Evolutionary conservation across 176 grass and related monocot species (phyloP).

Genomic region (Secale cereale): DNA sequence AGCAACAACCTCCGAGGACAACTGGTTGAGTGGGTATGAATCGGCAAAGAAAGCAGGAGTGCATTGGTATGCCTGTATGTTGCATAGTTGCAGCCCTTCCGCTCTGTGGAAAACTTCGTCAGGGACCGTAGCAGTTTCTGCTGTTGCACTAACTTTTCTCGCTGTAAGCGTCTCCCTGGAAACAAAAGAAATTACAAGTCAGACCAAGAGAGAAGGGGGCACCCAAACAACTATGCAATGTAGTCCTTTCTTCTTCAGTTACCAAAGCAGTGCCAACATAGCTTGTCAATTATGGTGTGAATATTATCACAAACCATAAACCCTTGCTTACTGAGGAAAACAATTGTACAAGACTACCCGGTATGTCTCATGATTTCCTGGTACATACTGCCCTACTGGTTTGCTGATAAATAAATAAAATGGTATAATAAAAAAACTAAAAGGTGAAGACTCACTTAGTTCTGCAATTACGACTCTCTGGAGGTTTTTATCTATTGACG

Average conservation of each 20-base stretch:
- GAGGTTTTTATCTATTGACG: not conserved
- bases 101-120: constrained; percentile 87
- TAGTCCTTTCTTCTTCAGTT: not conserved
- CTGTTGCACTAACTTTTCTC: constrained; percentile 65
- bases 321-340: not conserved
- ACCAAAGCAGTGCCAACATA: not conserved
- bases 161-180: constrained; percentile 66
- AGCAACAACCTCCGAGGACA: constrained; percentile 77
- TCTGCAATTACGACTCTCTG: constrained; percentile 10
- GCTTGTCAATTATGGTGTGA: not conserved
- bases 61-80: constrained; percentile 89
- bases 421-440: not conserved
- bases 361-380: not conserved
- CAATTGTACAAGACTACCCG: not conserved
- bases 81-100: constrained; percentile 79
- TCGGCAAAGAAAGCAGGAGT: constrained; percentile 91
- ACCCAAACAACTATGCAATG: not conserved
- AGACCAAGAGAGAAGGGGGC: not conserved
- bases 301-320: not conserved
- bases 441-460: not conserved
- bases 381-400: not conserved
- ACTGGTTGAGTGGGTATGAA: constrained; percentile 79
- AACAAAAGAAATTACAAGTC: constrained; percentile 8
- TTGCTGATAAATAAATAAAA: not conserved
- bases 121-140: constrained; percentile 75